phyloP scores from a whole-genome alignment of 2,329 filamentous ascomycete species.

The Oidium heveae region DNA sequence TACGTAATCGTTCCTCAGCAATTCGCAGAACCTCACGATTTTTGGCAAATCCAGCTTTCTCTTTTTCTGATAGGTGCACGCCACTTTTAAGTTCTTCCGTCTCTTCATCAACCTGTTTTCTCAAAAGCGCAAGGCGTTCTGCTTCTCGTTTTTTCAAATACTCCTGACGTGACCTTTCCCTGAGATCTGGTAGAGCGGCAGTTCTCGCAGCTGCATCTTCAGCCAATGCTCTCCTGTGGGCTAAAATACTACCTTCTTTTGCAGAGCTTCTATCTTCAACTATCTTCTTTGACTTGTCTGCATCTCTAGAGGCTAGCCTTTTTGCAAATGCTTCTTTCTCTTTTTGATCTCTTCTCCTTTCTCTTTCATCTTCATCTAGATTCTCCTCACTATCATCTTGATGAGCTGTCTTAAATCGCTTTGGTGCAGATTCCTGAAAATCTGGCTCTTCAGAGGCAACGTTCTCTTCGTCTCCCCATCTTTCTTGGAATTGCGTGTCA shows the following conservation, averaged over 20 bases:
- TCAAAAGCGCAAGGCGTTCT: slow-evolving; percentile 62
- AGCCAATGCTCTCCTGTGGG: slow-evolving; percentile 34
- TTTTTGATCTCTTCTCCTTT: slow-evolving; percentile 38
- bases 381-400: slow-evolving; percentile 21
- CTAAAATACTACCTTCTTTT: slow-evolving; percentile 28
- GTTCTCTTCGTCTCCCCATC: slow-evolving; percentile 59
- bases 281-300: slow-evolving; percentile 41
- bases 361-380: slow-evolving; percentile 35
- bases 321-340: slow-evolving; percentile 65
- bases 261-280: slow-evolving; percentile 31
- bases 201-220: slow-evolving; percentile 41
- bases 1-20: slow-evolving; percentile 60
- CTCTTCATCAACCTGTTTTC: slow-evolving; percentile 78
- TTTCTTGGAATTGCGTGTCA: slow-evolving; percentile 43
- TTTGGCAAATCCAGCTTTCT: slow-evolving; percentile 70
- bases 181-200: slow-evolving; percentile 54
- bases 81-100: slow-evolving; percentile 56
- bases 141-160: slow-evolving; percentile 84
- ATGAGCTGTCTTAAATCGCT: slow-evolving; percentile 40
- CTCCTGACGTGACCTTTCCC: slow-evolving; percentile 66
- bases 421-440: slow-evolving; percentile 43
- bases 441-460: slow-evolving; percentile 27
- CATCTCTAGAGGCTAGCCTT: slow-evolving; percentile 46
- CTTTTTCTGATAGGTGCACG: slow-evolving; percentile 45
- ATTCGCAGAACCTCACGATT: slow-evolving; percentile 63